A percentile compares a stretch with the other conserved stretches of the same genome.
Evolutionary conservation across 2,329 filamentous ascomycete species (phyloP).

Genomic region (Trichoderma endophyticum): DNA sequence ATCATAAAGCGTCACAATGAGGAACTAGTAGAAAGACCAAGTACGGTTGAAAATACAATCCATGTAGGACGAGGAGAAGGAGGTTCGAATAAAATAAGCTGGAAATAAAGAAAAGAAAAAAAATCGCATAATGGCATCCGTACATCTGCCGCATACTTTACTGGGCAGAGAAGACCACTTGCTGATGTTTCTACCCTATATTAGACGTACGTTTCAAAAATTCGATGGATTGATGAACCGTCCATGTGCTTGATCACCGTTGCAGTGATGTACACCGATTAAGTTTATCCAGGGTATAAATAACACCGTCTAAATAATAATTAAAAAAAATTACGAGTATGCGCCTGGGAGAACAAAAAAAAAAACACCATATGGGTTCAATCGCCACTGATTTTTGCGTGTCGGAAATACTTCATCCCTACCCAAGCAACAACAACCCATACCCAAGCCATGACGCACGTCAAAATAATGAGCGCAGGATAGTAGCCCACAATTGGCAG

Average conservation of each 20-base stretch:
- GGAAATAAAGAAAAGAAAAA: too few relatives aligned
- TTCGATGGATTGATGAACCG: background rate
- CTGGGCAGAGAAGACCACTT: background rate
- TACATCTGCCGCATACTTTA: background rate
- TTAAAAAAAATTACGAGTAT: background rate
- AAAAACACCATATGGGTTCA: slow-evolving; percentile 29
- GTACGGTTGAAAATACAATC: too few relatives aligned
- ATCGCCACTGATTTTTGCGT: slow-evolving; percentile 80
- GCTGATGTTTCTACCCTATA: background rate
- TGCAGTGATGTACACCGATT: background rate
- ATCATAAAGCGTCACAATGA: too few relatives aligned
- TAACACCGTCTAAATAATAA: background rate
- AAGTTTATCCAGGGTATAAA: background rate
- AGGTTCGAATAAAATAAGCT: too few relatives aligned
- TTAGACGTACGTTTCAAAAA: background rate
- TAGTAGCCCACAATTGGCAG: slow-evolving; percentile 97
- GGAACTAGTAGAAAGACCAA: too few relatives aligned
- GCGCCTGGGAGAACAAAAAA: background rate
- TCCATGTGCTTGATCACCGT: background rate
- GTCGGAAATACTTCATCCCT: slow-evolving; percentile 98
- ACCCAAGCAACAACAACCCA: slow-evolving; percentile 98
- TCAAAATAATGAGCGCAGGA: slow-evolving; percentile 87
- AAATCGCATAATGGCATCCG: too few relatives aligned
- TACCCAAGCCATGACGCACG: slow-evolving; percentile 95
- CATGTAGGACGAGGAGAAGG: too few relatives aligned